Percentiles rank a stretch among this genome's conserved stretches.
phyloP scores from a whole-genome alignment of 78 protist species.

The Dictyostelium brefeldianum region DNA sequence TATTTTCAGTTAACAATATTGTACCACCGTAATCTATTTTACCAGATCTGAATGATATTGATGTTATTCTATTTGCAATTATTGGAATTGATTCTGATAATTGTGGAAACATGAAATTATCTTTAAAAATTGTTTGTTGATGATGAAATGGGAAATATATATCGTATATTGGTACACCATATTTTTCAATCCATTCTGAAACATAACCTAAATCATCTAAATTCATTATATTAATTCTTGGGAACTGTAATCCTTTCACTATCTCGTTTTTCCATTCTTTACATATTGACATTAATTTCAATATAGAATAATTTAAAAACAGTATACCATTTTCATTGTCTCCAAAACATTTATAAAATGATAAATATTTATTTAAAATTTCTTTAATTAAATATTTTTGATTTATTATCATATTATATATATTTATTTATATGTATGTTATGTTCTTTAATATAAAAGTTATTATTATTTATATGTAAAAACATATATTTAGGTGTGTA shows the following conservation, averaged over 20 bases:
- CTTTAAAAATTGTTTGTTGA: conserved; percentile 7
- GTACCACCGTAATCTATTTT: conserved; percentile 25
- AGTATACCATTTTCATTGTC: background rate
- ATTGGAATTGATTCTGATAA: background rate
- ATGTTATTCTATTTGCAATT: background rate
- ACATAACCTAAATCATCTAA: background rate
- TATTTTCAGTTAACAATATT: background rate
- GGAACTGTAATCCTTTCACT: background rate
- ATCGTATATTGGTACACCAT: background rate
- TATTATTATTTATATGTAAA: too few species aligned
- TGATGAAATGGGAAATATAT: background rate
- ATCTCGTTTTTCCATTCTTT: background rate
- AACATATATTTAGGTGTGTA: too few species aligned
- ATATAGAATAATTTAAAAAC: background rate
- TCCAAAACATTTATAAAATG: background rate
- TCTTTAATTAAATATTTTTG: conserved; percentile 23
- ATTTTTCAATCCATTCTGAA: background rate
- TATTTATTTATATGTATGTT: too few species aligned
- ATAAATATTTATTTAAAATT: conserved; percentile 1
- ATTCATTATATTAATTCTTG: background rate
- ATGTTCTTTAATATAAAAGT: too few species aligned
- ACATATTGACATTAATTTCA: background rate
- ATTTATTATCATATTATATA: background rate
- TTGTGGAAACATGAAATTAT: background rate
- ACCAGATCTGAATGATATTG: conserved; percentile 4